Evolutionary conservation across 768 basidiomycete species (phyloP).

Genomic region (Leccinum boreale): DNA sequence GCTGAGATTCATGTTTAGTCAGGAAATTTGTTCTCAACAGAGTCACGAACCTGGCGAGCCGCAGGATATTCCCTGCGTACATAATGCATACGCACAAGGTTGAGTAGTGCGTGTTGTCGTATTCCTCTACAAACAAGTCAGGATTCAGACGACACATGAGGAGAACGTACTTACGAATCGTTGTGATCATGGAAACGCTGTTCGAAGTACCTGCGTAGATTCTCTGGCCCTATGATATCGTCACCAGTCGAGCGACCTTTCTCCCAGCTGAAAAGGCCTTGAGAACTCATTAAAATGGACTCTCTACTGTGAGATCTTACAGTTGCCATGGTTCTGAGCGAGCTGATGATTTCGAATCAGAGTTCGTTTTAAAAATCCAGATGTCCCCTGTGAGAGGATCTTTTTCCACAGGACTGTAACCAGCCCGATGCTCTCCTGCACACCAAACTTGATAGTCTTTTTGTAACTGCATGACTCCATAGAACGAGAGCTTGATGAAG

Average conservation of each 20-base stretch:
- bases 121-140: constrained; percentile 48
- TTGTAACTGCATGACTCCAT: constrained; percentile 64
- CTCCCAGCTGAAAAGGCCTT: constrained; percentile 53
- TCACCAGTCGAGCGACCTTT: constrained; percentile 63
- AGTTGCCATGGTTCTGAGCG: constrained; percentile 55
- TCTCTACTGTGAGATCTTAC: constrained; percentile 37
- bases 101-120: constrained; percentile 77
- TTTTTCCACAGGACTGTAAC: constrained; percentile 49
- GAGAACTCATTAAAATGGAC: not conserved
- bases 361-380: constrained; percentile 56
- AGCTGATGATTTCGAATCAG: constrained; percentile 66
- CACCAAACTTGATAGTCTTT: constrained; percentile 67
- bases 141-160: not conserved
- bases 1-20: constrained; percentile 36
- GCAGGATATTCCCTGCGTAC: constrained; percentile 63
- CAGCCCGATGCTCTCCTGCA: constrained; percentile 42
- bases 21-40: not conserved
- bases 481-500: constrained; percentile 74
- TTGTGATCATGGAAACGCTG: constrained; percentile 78
- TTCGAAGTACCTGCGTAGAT: constrained; percentile 76
- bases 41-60: constrained; percentile 54
- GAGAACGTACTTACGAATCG: constrained; percentile 61
- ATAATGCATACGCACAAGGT: constrained; percentile 77
- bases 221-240: constrained; percentile 65
- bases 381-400: constrained; percentile 50